Percentiles rank a stretch among this genome's conserved stretches.
These are phyloP conservation scores for Aureobasidium sp. DNA, from an alignment of 2,329 filamentous ascomycete genomes.

Conservation along the genomic window DNA sequence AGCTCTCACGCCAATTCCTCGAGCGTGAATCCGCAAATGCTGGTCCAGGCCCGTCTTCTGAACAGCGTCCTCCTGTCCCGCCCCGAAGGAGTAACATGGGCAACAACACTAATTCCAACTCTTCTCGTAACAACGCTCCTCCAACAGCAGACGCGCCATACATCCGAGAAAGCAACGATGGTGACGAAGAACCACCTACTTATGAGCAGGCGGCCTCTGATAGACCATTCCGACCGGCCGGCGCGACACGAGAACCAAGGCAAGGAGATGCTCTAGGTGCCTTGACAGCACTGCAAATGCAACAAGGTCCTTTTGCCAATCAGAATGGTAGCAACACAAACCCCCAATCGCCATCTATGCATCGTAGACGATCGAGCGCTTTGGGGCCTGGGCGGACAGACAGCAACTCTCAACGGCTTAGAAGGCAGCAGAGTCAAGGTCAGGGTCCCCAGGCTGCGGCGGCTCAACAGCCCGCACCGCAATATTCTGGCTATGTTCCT, in stretches of 20 bases:
- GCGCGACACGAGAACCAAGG: slow-evolving; percentile 21
- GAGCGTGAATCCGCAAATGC: slow-evolving; percentile 35
- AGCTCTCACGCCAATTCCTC: slow-evolving; percentile 62
- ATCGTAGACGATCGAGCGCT: slow-evolving; percentile 3
- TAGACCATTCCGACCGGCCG: slow-evolving; percentile 40
- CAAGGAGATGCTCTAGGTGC: slow-evolving; percentile 29
- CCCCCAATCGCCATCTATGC: slow-evolving; percentile 1
- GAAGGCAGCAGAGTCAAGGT: slow-evolving; percentile 7
- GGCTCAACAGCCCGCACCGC: background rate
- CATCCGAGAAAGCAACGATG: background rate
- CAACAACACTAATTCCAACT: slow-evolving; percentile 25
- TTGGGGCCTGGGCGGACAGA: background rate
- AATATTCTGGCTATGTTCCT: slow-evolving; percentile 13
- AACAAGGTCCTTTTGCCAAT: slow-evolving; percentile 19
- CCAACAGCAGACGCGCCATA: slow-evolving; percentile 15
- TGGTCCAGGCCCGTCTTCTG: background rate
- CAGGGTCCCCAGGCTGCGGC: background rate
- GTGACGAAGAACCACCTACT: slow-evolving; percentile 46
- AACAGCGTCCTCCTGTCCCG: slow-evolving; percentile 24
- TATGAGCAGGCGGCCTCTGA: slow-evolving; percentile 57
- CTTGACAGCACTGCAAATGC: slow-evolving; percentile 25
- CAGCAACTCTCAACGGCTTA: slow-evolving; percentile 2
- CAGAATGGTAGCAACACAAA: background rate
- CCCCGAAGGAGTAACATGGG: slow-evolving; percentile 24
- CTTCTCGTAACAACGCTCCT: slow-evolving; percentile 17